These are phyloP conservation scores for Colletotrichum paranaense DNA, from an alignment of 2,329 filamentous ascomycete genomes.

Conservation along the genomic window DNA sequence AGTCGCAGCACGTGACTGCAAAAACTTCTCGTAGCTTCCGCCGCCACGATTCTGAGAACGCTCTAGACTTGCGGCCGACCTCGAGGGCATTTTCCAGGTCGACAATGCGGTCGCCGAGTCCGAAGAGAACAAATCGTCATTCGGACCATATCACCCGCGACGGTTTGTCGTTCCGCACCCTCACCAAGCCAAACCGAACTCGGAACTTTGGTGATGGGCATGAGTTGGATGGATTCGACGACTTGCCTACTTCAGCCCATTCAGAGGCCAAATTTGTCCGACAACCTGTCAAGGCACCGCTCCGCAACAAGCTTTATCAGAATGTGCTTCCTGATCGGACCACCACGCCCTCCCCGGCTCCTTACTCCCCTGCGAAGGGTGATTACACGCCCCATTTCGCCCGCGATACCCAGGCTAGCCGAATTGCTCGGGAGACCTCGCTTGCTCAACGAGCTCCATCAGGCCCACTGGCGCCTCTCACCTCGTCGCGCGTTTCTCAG, in stretches of 20 bases:
- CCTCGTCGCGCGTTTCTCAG: conserved; percentile 65
- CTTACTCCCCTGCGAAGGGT: conserved; percentile 67
- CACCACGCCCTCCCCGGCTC: conserved; percentile 64
- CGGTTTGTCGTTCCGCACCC: conserved; percentile 34
- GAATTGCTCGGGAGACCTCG: conserved; percentile 72
- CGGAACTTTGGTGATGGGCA: conserved; percentile 90
- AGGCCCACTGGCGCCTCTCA: conserved; percentile 65
- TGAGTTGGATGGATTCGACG: conserved; percentile 93
- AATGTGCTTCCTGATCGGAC: conserved; percentile 66
- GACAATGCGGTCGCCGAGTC: conserved; percentile 70
- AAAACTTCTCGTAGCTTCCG: conserved; percentile 79
- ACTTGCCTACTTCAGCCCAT: conserved; percentile 87
- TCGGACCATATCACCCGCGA: conserved; percentile 38
- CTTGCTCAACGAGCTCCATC: conserved; percentile 70
- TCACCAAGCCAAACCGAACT: conserved; percentile 52
- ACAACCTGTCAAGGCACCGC: conserved; percentile 75
- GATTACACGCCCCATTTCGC: conserved; percentile 71
- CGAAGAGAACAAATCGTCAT: conserved; percentile 57
- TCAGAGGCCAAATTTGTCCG: conserved; percentile 87
- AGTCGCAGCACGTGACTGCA: conserved; percentile 81
- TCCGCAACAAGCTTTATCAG: conserved; percentile 68
- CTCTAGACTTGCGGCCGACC: conserved; percentile 65
- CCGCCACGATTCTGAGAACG: conserved; percentile 84
- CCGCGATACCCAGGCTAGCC: conserved; percentile 73
- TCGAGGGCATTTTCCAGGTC: conserved; percentile 70